Percentiles rank a stretch among this genome's conserved stretches.
These are phyloP conservation scores for Ophiostoma tasmaniense DNA, from an alignment of 2,329 filamentous ascomycete species.

Conservation along the genomic window DNA sequence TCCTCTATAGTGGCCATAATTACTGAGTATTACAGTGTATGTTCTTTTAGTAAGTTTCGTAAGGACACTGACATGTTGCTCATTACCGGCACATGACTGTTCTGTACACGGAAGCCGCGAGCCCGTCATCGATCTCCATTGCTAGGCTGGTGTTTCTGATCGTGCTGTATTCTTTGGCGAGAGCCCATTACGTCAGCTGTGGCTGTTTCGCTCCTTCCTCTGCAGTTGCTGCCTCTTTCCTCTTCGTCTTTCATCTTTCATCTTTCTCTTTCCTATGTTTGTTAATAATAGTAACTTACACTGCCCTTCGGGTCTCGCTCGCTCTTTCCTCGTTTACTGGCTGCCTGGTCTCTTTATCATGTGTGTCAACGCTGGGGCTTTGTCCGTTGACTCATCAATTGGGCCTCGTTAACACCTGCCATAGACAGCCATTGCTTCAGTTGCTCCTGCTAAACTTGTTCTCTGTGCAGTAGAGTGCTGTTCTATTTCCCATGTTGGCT, in stretches of 20 bases:
- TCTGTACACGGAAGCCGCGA: background rate
- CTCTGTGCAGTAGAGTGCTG: background rate
- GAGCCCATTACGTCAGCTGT: constrained; percentile 1
- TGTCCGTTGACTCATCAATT: background rate
- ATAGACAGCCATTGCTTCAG: too few relatives aligned
- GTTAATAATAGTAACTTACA: background rate
- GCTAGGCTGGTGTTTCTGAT: background rate
- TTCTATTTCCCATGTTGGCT: background rate
- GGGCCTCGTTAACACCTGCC: background rate
- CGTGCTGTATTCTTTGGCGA: background rate
- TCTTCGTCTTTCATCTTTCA: background rate
- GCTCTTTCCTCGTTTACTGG: background rate
- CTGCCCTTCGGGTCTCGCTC: background rate
- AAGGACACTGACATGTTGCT: background rate
- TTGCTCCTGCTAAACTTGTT: too few relatives aligned
- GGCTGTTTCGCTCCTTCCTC: background rate
- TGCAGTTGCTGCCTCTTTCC: background rate
- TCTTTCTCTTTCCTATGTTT: background rate
- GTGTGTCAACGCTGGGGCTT: background rate
- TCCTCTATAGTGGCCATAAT: background rate
- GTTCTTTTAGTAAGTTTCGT: background rate
- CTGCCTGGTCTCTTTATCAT: background rate
- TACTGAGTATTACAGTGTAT: too few relatives aligned
- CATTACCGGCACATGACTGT: background rate
- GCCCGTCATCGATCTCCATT: background rate